These are phyloP conservation scores for Apiospora arundinis DNA, from an alignment of 2,329 filamentous ascomycete genomes.

Conservation along the genomic window DNA sequence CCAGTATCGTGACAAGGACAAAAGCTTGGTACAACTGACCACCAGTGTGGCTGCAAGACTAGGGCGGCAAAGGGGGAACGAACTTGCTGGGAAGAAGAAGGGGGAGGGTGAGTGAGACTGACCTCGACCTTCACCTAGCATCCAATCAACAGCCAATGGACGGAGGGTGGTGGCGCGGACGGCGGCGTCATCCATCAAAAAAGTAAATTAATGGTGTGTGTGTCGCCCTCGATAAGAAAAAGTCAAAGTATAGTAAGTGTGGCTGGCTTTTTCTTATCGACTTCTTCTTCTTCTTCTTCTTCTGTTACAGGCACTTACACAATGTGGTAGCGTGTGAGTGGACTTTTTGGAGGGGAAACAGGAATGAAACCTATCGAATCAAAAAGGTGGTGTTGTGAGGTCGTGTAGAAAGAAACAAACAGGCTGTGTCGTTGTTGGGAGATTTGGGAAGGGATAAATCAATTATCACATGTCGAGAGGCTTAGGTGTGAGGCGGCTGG, in stretches of 20 bases:
- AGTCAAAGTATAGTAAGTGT: neutral
- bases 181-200: conserved; percentile 1
- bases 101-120: neutral
- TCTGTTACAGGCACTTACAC: no score
- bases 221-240: neutral
- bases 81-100: no score
- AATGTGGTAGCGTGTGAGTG: conserved; percentile 4
- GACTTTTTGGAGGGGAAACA: neutral
- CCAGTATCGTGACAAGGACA: neutral
- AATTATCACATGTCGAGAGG: neutral
- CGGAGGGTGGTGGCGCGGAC: neutral
- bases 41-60: neutral
- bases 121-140: conserved; percentile 10
- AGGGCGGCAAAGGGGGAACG: no score
- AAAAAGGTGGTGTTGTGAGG: neutral
- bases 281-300: neutral
- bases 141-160: neutral
- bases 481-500: neutral
- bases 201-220: neutral
- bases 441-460: neutral
- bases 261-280: neutral
- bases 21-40: neutral
- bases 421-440: neutral
- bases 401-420: neutral
- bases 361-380: conserved; percentile 1